Evolutionary conservation across 208 protist genomes (phyloP), one percentile per base, ranked within the genome.

Genomic region (Leishmania mexicana): DNA sequence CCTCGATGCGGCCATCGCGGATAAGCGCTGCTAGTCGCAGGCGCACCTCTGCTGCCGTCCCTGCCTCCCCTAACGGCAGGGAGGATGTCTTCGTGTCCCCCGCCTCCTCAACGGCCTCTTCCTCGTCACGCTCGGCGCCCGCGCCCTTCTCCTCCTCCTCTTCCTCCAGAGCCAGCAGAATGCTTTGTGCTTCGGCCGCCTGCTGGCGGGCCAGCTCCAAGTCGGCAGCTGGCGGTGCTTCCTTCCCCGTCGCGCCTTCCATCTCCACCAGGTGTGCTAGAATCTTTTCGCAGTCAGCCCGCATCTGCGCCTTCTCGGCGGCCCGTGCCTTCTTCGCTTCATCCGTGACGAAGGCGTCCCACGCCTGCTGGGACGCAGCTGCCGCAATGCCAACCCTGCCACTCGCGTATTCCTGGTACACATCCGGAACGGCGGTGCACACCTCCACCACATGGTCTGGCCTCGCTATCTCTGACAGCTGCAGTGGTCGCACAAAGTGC

Each of bases 381-480:
- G 68, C 65, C 8, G 38, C 79, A 24, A 67, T 75, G 1, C 24
- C 42, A 24, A 60, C 72, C 11, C 51, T 64, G 7, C 49, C 38
- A 0, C 68, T 31, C 24, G 82, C 75, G 51, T 85, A 83, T 42
- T 90, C 89, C 11, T 40, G 31, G 42, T 94, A 87, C 75, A 94
- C 81, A 2, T 84, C 84, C 31, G 84, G 76, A 42, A 90, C 87
- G 11, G 75, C 57, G 65, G 85, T 90, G 49, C 84, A 85, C 35
- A 96, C 51, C 51, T 96, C 87, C 58, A 96, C 85, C 70, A 97
- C 88, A 71, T 87, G 60, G 72, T 75, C 88, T 13, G 93, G 94
- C 38, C 90, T 35, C 57, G 86, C 53, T 11, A 81, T 76, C 60
- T 88, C 85, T 11, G 89, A 31, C 49, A 97, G 51, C n/a, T 86